Conservation (phyloP, 169 alveolate genomes). For the Cryptosporidium viatorum region DNA sequence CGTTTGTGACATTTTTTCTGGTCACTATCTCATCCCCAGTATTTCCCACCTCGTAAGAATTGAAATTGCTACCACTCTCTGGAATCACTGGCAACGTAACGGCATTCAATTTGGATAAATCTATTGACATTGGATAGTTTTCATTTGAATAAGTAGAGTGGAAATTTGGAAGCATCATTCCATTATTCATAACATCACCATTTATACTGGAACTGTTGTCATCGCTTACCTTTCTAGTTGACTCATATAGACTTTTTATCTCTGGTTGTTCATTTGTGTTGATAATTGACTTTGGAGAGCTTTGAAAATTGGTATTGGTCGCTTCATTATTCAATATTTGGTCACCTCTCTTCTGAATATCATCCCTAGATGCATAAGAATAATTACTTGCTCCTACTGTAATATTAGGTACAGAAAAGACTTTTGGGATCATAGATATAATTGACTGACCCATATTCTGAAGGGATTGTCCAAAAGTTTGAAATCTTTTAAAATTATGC, state of each 20-base stretch:
- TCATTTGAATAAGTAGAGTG: conserved; percentile 74
- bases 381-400: conserved; percentile 48
- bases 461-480: conserved; percentile 54
- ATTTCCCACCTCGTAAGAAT: conserved; percentile 1
- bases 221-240: conserved; percentile 2
- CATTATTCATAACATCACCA: neutral
- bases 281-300: conserved; percentile 2
- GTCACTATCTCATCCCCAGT: neutral
- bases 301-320: neutral
- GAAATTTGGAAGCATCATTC: conserved; percentile 46
- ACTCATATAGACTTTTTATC: neutral
- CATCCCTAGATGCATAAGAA: conserved; percentile 17
- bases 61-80: conserved; percentile 11
- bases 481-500: conserved; percentile 15
- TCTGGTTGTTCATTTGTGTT: conserved; percentile 24
- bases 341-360: conserved; percentile 10
- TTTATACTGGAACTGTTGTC: neutral
- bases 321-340: neutral
- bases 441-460: conserved; percentile 67
- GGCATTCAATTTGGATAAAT: conserved; percentile 5
- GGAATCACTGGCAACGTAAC: conserved; percentile 46
- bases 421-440: conserved; percentile 66
- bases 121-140: conserved; percentile 72
- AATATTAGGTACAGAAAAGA: conserved; percentile 67
- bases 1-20: neutral